Base-by-base conservation (phyloP, 208 protist species). In the Trypanosoma melophagium region DNA sequence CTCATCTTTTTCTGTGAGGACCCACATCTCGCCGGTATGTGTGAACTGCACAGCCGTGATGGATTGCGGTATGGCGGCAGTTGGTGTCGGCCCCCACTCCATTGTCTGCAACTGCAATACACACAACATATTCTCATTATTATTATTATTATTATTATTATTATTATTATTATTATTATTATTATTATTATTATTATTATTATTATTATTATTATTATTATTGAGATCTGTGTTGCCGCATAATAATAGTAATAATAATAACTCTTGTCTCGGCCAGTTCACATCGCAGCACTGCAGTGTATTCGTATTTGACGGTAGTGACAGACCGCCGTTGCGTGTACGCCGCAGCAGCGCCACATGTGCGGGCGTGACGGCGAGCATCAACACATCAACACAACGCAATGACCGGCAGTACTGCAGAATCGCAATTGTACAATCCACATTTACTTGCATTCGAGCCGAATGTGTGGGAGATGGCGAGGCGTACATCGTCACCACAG, bases 221-320 rank as follows among this genome's bases (percentile, higher is more conserved):
- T 28, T 45, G n/a, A 19, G 8, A 21, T 42, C 35, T 22, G 55
- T n/a, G 21, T 54, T n/a, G n/a, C n/a, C n/a, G n/a, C n/a, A n/a
- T n/a, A n/a, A n/a, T n/a, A n/a, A n/a, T n/a, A n/a, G 44, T n/a
- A 66, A 17, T 16, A 66, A 55, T 17, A 54, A 28, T 17, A 66
- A 35, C 28, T 66, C 60, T 21, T 47, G 45, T 35, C 45, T 35
- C 16, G 45, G 7, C 60, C 60, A 66, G n/a, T 66, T 19, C 13
- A 54, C 21, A 7, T 24, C 44, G 3, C 49, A 54, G 10, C 14
- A 47, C 7, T 22, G n/a, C 7, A 66, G 7, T 56, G 4, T 24
- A 35, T 56, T 44, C 7, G 16, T n/a, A 2, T 55, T 35, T 0
- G 17, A 7, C 17, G 49, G 49, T 45, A 66, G 9, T 7, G 25